These are phyloP conservation scores for Colletotrichum sp. DNA, from an alignment of 2,329 filamentous ascomycete genomes.

Conservation along the genomic window DNA sequence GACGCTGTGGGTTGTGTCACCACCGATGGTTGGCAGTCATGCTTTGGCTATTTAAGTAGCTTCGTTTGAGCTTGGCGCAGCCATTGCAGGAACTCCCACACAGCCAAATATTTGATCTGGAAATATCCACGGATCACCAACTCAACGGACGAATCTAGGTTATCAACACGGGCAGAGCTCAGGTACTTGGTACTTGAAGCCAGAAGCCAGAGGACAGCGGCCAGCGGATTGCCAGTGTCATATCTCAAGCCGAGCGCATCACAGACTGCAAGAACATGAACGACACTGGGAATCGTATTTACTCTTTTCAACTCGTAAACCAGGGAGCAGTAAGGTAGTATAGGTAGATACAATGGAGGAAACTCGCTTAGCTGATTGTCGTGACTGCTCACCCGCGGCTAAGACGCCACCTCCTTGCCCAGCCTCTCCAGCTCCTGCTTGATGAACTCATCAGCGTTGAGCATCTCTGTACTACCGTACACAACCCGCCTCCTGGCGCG, in stretches of 20 bases:
- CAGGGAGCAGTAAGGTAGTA: not conserved
- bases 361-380: not conserved
- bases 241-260: not conserved
- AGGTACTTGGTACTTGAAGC: not conserved
- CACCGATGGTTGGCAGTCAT: not conserved
- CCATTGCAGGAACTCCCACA: not conserved
- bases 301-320: not conserved
- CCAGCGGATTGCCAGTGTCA: not conserved
- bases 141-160: not conserved
- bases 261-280: not conserved
- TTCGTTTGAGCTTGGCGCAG: not conserved
- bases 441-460: constrained; percentile 73
- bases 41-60: not conserved
- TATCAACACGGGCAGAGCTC: not conserved
- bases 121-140: not conserved
- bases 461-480: constrained; percentile 89
- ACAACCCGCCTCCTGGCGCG: constrained; percentile 80
- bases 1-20: not conserved
- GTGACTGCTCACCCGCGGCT: not conserved
- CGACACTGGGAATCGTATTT: constrained; percentile 1
- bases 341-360: not conserved
- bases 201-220: not conserved
- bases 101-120: not conserved
- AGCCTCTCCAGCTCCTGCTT: constrained; percentile 67
- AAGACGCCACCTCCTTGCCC: constrained; percentile 58